These are phyloP conservation scores for Aspergillus fischeri DNA, from an alignment of 2,329 filamentous ascomycete species.

Conservation along the genomic window DNA sequence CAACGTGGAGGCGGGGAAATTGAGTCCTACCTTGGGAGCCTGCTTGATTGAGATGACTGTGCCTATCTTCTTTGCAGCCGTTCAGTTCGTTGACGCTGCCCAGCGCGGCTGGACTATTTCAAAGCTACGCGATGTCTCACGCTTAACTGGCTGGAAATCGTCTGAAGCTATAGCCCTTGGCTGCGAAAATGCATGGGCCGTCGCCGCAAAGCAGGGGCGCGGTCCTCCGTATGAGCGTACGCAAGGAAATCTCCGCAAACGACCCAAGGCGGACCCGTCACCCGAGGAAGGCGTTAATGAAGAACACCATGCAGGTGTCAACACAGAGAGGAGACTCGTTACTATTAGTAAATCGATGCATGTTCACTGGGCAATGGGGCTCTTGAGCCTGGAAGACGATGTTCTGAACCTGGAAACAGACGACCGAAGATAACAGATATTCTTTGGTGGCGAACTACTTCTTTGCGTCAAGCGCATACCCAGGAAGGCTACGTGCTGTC, in stretches of 20 bases:
- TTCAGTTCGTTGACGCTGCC: constrained; percentile 67
- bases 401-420: constrained; percentile 60
- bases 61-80: constrained; percentile 78
- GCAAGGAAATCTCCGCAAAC: constrained; percentile 14
- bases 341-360: constrained; percentile 61
- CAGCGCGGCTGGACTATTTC: constrained; percentile 77
- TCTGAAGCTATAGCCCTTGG: constrained; percentile 75
- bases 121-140: constrained; percentile 69
- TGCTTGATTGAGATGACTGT: constrained; percentile 80
- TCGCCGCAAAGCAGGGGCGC: constrained; percentile 65
- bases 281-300: background rate
- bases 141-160: constrained; percentile 82
- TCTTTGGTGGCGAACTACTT: background rate
- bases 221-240: constrained; percentile 66
- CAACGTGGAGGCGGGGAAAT: constrained; percentile 41
- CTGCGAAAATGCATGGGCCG: constrained; percentile 80
- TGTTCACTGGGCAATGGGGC: constrained; percentile 71
- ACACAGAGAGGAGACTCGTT: constrained; percentile 51
- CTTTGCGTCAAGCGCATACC: background rate
- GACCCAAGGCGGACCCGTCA: constrained; percentile 1
- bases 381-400: constrained; percentile 75
- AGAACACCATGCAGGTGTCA: constrained; percentile 22
- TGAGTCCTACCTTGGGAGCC: constrained; percentile 74
- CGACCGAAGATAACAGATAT: constrained; percentile 9
- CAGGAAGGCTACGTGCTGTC: background rate